phyloP scores from a whole-genome alignment of 192 early-diverging fungal species.

The Coemansia sp. region DNA sequence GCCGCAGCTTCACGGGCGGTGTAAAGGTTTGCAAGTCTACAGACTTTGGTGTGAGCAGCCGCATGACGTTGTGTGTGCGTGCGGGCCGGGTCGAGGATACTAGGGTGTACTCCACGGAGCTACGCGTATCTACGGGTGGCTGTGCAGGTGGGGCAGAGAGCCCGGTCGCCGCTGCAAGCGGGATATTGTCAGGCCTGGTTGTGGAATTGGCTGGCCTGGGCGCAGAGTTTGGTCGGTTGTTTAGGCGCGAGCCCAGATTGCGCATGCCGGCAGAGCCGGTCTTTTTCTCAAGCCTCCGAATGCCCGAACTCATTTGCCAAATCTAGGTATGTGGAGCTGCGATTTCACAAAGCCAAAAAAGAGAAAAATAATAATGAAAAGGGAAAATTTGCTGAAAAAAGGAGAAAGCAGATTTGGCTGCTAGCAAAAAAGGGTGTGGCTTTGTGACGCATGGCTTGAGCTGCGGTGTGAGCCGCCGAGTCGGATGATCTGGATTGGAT shows the following conservation, averaged over 20 bases:
- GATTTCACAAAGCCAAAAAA: neutral
- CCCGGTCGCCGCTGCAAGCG: constrained; percentile 23
- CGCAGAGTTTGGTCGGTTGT: neutral
- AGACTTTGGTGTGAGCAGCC: constrained; percentile 56
- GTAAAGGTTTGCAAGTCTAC: constrained; percentile 59
- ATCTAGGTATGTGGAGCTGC: neutral
- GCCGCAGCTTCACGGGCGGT: constrained; percentile 53
- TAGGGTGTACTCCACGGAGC: constrained; percentile 60
- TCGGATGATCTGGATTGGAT: neutral
- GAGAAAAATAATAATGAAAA: no score
- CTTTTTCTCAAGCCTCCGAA: constrained; percentile 19
- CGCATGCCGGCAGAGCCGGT: constrained; percentile 26
- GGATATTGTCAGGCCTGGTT: constrained; percentile 13
- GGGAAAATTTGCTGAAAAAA: no score
- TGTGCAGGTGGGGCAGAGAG: neutral
- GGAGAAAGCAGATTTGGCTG: neutral
- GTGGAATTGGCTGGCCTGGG: neutral
- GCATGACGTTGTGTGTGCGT: constrained; percentile 67
- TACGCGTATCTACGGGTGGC: constrained; percentile 10
- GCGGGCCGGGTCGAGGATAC: constrained; percentile 54
- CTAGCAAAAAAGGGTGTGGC: neutral
- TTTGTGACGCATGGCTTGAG: neutral
- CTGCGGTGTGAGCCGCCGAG: neutral
- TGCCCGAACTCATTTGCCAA: constrained; percentile 32
- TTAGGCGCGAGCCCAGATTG: constrained; percentile 6